Conservation (phyloP, 192 early-diverging fungal species). For the Gonapodya prolifera region DNA sequence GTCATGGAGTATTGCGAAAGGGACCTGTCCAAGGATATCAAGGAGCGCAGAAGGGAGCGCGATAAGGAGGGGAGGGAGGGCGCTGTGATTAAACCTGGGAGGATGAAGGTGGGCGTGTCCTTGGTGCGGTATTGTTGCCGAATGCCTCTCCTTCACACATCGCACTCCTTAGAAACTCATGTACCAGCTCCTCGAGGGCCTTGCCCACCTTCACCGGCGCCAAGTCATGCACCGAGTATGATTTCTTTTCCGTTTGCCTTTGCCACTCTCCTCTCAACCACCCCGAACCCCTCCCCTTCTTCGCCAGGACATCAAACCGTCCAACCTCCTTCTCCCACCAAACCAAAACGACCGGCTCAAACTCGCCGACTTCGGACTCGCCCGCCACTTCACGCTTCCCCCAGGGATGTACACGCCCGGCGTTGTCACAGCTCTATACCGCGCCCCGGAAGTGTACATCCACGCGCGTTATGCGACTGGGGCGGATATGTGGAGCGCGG, state of each 20-base stretch:
- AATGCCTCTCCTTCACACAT: too few relatives aligned
- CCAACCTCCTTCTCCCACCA: conserved; percentile 57
- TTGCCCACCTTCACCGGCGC: conserved; percentile 72
- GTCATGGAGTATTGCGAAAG: conserved; percentile 2
- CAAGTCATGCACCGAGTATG: conserved; percentile 58
- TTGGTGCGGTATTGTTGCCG: neutral
- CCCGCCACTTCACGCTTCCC: conserved; percentile 80
- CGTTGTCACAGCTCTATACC: conserved; percentile 78
- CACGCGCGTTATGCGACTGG: conserved; percentile 82
- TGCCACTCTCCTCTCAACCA: neutral
- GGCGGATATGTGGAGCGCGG: conserved; percentile 95
- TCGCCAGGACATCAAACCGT: conserved; percentile 58
- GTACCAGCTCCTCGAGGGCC: conserved; percentile 69
- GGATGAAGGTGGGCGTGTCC: neutral
- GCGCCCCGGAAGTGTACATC: conserved; percentile 77
- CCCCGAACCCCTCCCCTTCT: conserved; percentile 72
- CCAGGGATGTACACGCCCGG: conserved; percentile 72
- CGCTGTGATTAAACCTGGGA: too few relatives aligned
- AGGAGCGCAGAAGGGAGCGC: neutral
- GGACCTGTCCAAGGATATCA: neutral
- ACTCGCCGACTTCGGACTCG: conserved; percentile 72
- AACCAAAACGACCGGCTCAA: conserved; percentile 64
- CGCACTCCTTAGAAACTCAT: conserved; percentile 51
- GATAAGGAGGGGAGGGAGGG: neutral
- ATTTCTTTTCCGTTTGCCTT: neutral